These are phyloP conservation scores for Chaetomidium leptoderma DNA, from an alignment of 495 filamentous ascomycete genomes.

Conservation along the genomic window DNA sequence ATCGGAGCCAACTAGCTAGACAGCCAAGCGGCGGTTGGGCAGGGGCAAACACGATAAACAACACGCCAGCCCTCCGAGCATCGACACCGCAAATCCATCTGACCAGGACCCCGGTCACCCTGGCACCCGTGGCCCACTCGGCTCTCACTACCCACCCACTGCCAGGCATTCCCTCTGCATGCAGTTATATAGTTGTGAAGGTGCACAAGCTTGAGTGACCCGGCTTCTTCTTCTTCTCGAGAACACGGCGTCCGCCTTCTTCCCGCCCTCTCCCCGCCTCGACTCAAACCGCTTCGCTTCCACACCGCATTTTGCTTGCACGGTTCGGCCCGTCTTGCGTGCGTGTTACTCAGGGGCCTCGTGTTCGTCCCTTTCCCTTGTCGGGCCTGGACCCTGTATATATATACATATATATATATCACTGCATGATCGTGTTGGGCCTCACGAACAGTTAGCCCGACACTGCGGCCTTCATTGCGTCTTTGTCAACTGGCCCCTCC, in stretches of 20 bases:
- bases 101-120: constrained; percentile 7
- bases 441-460: constrained; percentile 10
- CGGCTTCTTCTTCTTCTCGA: neutral
- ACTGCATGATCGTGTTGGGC: neutral
- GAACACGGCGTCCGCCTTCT: neutral
- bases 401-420: too few species aligned
- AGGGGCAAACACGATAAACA: constrained; percentile 1
- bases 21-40: constrained; percentile 10
- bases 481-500: constrained; percentile 15
- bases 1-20: constrained; percentile 6
- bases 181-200: constrained; percentile 12
- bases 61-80: neutral
- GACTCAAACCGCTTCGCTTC: neutral
- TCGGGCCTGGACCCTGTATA: neutral
- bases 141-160: neutral
- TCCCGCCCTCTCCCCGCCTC: too few species aligned
- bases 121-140: neutral
- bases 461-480: constrained; percentile 10
- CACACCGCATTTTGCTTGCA: neutral
- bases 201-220: neutral
- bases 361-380: constrained; percentile 23
- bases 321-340: neutral
- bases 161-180: neutral
- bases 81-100: constrained; percentile 20
- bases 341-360: constrained; percentile 30